These are phyloP conservation scores for Ogataea hybrid DNA, from an alignment of 1,139 yeast genomes.

Conservation along the genomic window DNA sequence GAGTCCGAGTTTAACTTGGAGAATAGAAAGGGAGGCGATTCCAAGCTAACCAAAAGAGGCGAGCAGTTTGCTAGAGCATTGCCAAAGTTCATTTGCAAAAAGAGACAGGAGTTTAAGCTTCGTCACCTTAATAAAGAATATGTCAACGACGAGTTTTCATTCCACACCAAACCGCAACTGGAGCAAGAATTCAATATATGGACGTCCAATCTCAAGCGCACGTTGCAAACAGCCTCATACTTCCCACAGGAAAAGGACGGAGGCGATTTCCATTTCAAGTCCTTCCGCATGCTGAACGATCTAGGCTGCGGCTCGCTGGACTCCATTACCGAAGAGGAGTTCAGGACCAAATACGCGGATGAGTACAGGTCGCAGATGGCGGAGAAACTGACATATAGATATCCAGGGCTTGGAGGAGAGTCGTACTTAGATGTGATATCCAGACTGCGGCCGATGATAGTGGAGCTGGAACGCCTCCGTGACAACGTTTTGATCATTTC, in stretches of 20 bases:
- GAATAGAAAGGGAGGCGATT: conserved; percentile 33
- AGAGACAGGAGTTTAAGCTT: conserved; percentile 33
- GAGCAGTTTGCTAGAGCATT: conserved; percentile 32
- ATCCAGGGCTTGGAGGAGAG: conserved; percentile 35
- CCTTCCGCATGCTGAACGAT: conserved; percentile 33
- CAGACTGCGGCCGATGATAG: conserved; percentile 33
- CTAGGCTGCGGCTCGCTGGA: conserved; percentile 33
- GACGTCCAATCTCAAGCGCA: conserved; percentile 33
- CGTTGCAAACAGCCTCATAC: conserved; percentile 31
- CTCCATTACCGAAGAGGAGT: conserved; percentile 30
- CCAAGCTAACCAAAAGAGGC: conserved; percentile 29
- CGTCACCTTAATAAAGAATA: conserved; percentile 31
- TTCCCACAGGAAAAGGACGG: conserved; percentile 25
- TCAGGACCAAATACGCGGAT: conserved; percentile 24
- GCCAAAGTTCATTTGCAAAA: conserved; percentile 32
- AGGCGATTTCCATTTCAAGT: conserved; percentile 29
- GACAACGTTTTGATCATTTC: conserved; percentile 34
- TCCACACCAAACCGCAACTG: conserved; percentile 16
- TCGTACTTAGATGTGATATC: conserved; percentile 35
- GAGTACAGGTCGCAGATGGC: conserved; percentile 29
- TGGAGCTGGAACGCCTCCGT: conserved; percentile 33
- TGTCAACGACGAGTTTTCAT: conserved; percentile 27
- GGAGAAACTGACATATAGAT: conserved; percentile 31
- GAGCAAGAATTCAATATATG: conserved; percentile 32
- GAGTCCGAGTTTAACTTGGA: conserved; percentile 29